These are phyloP conservation scores for Pholiota molesta DNA, from an alignment of 768 basidiomycete genomes.

Conservation along the genomic window DNA sequence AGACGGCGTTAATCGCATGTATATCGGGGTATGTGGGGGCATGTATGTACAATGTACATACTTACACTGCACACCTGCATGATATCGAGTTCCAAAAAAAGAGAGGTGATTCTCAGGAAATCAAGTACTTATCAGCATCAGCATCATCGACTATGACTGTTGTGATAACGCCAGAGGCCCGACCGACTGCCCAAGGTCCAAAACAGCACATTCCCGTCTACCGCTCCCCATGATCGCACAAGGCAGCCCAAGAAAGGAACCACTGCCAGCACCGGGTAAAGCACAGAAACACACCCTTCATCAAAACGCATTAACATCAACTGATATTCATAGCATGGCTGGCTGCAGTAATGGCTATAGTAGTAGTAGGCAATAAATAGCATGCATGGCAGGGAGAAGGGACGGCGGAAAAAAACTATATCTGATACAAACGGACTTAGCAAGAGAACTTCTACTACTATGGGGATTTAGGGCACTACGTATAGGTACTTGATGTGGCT, in stretches of 20 bases:
- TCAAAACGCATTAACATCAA: neutral
- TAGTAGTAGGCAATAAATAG: neutral
- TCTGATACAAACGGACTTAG: slow-evolving; percentile 31
- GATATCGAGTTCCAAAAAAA: neutral
- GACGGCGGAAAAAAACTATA: slow-evolving; percentile 24
- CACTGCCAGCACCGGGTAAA: neutral
- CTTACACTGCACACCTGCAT: neutral
- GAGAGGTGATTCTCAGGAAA: neutral
- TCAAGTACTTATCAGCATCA: neutral
- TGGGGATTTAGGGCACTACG: neutral
- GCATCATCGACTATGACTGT: neutral
- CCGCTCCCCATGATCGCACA: neutral
- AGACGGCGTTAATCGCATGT: too few relatives aligned
- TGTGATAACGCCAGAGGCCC: neutral
- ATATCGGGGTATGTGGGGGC: too few relatives aligned
- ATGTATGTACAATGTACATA: too few relatives aligned
- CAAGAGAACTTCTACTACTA: neutral
- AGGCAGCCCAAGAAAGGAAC: neutral
- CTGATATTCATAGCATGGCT: neutral
- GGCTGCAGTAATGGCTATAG: neutral
- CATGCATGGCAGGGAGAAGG: neutral
- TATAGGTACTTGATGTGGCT: neutral
- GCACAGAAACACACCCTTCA: neutral
- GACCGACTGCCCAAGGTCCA: neutral
- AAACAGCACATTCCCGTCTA: neutral